A percentile compares a stretch with the other conserved stretches of the same genome.
phyloP scores from a whole-genome alignment of 768 basidiomycete genomes.

The Solioccasus polychromus region DNA sequence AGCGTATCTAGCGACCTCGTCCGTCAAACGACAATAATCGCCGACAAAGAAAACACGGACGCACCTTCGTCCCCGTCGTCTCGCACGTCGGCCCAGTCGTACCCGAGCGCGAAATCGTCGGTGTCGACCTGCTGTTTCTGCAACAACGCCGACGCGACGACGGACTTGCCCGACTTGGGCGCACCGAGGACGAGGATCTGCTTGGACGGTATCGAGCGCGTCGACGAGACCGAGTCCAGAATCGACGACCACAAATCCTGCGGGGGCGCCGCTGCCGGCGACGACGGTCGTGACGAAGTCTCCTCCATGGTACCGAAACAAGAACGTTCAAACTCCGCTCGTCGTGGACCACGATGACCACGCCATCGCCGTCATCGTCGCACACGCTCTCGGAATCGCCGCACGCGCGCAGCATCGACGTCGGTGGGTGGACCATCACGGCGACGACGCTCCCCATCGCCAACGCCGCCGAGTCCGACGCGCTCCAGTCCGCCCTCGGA shows the following conservation, averaged over 20 bases:
- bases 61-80: constrained; percentile 94
- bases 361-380: constrained; percentile 48
- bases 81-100: constrained; percentile 86
- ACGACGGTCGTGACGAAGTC: constrained; percentile 61
- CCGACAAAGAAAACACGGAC: too few species aligned
- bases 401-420: constrained; percentile 64
- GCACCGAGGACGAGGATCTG: constrained; percentile 84
- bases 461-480: constrained; percentile 71
- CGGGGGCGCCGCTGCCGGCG: constrained; percentile 70
- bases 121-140: constrained; percentile 60
- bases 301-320: constrained; percentile 30
- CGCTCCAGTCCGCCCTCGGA: constrained; percentile 57
- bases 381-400: constrained; percentile 70
- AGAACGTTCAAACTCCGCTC: constrained; percentile 28
- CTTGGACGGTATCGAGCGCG: constrained; percentile 80
- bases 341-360: constrained; percentile 9
- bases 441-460: constrained; percentile 77
- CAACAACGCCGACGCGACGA: constrained; percentile 66
- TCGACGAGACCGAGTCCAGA: constrained; percentile 79
- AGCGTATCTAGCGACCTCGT: constrained; percentile 72
- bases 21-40: too few species aligned
- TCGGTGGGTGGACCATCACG: constrained; percentile 67
- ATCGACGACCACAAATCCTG: constrained; percentile 93
- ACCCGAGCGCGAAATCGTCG: constrained; percentile 85
- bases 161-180: constrained; percentile 74